These are phyloP conservation scores for Aegilops bicornis DNA, from an alignment of 176 grass and related monocot species.

Conservation along the genomic window DNA sequence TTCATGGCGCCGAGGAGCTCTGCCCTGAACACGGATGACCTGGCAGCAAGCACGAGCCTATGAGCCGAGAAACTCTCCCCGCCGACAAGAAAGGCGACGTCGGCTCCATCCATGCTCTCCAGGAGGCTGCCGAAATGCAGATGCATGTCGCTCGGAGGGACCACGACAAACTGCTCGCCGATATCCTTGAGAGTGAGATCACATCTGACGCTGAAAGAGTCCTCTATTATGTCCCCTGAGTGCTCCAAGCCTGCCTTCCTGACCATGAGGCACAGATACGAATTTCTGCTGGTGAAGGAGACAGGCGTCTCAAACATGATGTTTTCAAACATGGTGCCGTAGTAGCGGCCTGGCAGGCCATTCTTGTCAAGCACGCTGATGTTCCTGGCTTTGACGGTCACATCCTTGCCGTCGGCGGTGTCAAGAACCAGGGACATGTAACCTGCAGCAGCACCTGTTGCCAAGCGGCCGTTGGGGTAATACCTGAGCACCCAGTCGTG, in stretches of 20 bases:
- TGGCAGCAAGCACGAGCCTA: background rate
- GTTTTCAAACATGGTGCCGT: no score
- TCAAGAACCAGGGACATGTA: no score
- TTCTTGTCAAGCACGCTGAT: no score
- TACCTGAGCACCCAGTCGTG: background rate
- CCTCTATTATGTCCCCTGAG: background rate
- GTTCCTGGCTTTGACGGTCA: no score
- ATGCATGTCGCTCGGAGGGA: conserved; percentile 14
- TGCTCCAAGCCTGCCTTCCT: background rate
- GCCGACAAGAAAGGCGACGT: conserved; percentile 4
- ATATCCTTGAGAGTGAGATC: background rate
- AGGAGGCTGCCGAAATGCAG: background rate
- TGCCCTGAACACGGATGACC: background rate
- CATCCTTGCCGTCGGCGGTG: no score
- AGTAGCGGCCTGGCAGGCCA: no score
- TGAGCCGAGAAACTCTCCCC: background rate
- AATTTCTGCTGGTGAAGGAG: background rate
- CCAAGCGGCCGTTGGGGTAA: background rate
- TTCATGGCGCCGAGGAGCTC: background rate
- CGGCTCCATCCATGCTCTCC: background rate
- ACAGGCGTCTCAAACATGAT: no score
- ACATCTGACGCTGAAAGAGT: background rate
- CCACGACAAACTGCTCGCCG: background rate
- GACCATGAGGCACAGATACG: background rate
- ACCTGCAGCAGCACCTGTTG: no score